Conservation (phyloP, 1,284 basidiomycete genomes). For the Ceratobasidium sp. region DNA sequence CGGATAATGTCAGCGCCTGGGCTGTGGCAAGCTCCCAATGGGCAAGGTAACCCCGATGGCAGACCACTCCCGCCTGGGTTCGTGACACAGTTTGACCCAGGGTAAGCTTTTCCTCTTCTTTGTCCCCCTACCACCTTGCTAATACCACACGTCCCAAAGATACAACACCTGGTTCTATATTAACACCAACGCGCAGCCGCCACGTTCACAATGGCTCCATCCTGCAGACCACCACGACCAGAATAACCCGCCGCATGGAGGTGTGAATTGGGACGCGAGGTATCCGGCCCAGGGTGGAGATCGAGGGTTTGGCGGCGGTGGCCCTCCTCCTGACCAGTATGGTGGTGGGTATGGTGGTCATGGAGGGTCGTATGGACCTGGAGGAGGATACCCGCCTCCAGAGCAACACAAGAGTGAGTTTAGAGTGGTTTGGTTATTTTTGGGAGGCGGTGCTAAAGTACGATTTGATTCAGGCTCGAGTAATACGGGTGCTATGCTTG, state of each 20-base stretch:
- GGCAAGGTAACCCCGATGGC: slow-evolving; percentile 30
- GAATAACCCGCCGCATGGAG: slow-evolving; percentile 38
- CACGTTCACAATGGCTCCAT: slow-evolving; percentile 31
- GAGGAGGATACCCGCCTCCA: slow-evolving; percentile 18
- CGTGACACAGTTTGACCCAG: slow-evolving; percentile 29
- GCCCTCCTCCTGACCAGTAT: not conserved
- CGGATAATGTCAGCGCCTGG: slow-evolving; percentile 33
- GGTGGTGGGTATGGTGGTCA: not conserved
- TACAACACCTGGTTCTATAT: slow-evolving; percentile 40
- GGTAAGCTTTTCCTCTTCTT: not conserved
- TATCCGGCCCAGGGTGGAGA: slow-evolving; percentile 10
- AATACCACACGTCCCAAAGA: not conserved
- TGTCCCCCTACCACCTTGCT: not conserved
- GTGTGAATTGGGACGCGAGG: slow-evolving; percentile 33
- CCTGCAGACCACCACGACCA: slow-evolving; percentile 40
- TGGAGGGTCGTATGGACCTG: slow-evolving; percentile 7
- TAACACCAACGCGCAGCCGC: slow-evolving; percentile 19
- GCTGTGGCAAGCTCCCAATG: slow-evolving; percentile 36
- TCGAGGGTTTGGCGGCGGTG: slow-evolving; percentile 6
- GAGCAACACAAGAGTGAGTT: slow-evolving; percentile 25
- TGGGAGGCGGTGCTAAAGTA: not conserved
- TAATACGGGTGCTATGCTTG: slow-evolving; percentile 31
- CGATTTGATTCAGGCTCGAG: slow-evolving; percentile 11
- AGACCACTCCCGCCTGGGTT: slow-evolving; percentile 36
- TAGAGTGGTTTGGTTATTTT: not conserved